phyloP scores from a whole-genome alignment of 2,329 filamentous ascomycete genomes.

The Ceratocystis ficicola region DNA sequence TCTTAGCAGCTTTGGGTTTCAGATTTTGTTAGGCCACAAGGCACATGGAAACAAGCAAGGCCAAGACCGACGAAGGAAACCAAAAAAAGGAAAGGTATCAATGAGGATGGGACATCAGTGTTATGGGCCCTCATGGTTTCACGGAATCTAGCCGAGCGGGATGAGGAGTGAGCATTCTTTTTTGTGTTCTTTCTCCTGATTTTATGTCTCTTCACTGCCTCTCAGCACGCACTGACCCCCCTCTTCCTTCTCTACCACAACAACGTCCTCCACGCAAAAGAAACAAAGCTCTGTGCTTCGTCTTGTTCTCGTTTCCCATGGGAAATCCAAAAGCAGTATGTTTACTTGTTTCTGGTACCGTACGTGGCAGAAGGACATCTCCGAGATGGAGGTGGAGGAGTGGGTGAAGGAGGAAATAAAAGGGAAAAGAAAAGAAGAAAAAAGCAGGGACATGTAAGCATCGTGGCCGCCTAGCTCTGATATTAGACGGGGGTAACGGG shows the following conservation, averaged over 20 bases:
- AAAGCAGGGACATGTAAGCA: too few relatives aligned
- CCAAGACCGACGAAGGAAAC: background rate
- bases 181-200: slow-evolving; percentile 6
- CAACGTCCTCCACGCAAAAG: background rate
- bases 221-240: background rate
- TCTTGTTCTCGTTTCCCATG: background rate
- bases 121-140: slow-evolving; percentile 1
- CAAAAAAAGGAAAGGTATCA: background rate
- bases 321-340: too few relatives aligned
- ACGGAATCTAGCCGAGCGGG: slow-evolving; percentile 6
- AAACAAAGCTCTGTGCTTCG: slow-evolving; percentile 4
- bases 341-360: too few relatives aligned
- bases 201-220: slow-evolving; percentile 4
- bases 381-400: too few relatives aligned
- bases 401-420: too few relatives aligned
- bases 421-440: too few relatives aligned
- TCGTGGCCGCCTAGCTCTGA: too few relatives aligned
- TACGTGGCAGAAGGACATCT: too few relatives aligned
- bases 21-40: background rate
- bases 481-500: too few relatives aligned
- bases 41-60: background rate
- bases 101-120: background rate
- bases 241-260: background rate
- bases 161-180: slow-evolving; percentile 4
- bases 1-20: slow-evolving; percentile 1